Conservation (phyloP, 2,329 filamentous ascomycete species). For the Harringtonia lauricola region DNA sequence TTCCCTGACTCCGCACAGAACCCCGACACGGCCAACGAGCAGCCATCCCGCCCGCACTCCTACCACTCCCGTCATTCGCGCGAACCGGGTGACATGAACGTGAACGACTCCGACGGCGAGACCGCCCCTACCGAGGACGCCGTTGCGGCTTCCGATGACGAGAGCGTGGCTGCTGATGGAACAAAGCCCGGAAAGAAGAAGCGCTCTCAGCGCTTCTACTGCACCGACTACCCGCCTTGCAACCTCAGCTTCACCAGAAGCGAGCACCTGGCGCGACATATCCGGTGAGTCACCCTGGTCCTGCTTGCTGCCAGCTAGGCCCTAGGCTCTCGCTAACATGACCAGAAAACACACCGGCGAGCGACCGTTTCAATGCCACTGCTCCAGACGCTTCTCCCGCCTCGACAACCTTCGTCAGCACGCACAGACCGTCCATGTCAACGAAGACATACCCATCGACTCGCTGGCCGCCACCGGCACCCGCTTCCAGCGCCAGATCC, state of each 20-base stretch:
- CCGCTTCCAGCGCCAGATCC: conserved; percentile 82
- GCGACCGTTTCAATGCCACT: conserved; percentile 93
- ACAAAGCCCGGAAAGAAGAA: conserved; percentile 82
- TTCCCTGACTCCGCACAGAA: conserved; percentile 23
- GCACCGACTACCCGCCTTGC: conserved; percentile 88
- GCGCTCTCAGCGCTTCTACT: conserved; percentile 93
- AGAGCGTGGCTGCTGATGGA: conserved; percentile 51
- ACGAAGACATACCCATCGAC: conserved; percentile 90
- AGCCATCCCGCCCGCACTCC: conserved; percentile 39
- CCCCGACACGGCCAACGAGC: conserved; percentile 18
- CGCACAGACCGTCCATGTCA: conserved; percentile 93
- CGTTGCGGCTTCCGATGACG: conserved; percentile 51
- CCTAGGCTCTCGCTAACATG: not conserved
- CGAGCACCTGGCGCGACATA: conserved; percentile 89
- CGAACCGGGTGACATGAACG: conserved; percentile 60
- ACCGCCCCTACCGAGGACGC: conserved; percentile 32
- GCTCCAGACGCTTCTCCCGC: conserved; percentile 81
- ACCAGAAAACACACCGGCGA: conserved; percentile 91
- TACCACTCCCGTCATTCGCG: conserved; percentile 50
- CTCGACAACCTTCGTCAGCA: conserved; percentile 94
- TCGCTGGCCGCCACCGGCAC: conserved; percentile 89
- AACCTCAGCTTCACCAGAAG: conserved; percentile 91
- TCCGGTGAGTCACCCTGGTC: conserved; percentile 49
- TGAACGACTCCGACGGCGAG: conserved; percentile 65
- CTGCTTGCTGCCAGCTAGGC: not conserved